Conservation (phyloP, 2,329 filamentous ascomycete genomes). For the Colletotrichum horii region DNA sequence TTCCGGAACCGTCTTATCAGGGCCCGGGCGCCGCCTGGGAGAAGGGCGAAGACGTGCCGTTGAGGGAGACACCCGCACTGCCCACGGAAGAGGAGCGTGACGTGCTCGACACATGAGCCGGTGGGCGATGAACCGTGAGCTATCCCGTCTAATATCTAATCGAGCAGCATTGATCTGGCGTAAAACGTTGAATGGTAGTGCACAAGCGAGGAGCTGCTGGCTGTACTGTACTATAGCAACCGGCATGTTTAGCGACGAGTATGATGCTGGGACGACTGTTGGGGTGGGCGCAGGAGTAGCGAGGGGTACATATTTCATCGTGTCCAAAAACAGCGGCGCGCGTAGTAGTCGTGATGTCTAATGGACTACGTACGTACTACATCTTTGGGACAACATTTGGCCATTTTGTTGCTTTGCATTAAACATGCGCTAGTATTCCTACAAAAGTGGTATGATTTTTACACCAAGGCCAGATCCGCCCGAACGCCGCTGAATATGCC, state of each 20-base stretch:
- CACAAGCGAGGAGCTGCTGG: background rate
- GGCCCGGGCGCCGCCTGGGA: constrained; percentile 58
- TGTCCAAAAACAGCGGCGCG: background rate
- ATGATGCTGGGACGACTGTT: background rate
- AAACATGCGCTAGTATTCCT: constrained; percentile 13
- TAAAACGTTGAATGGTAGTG: background rate
- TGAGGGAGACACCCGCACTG: constrained; percentile 38
- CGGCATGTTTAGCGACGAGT: background rate
- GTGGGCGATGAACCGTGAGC: background rate
- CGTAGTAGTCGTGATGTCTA: background rate
- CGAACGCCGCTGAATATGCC: constrained; percentile 15
- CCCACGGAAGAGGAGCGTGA: constrained; percentile 47
- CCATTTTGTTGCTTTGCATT: background rate
- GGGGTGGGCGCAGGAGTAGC: background rate
- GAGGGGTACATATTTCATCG: background rate
- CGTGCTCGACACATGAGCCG: constrained; percentile 40
- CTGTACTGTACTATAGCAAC: background rate
- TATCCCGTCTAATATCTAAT: constrained; percentile 10
- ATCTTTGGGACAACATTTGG: background rate
- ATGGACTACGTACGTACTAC: background rate
- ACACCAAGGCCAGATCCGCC: constrained; percentile 6
- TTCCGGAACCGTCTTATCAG: constrained; percentile 51
- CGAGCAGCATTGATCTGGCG: background rate
- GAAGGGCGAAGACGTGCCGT: constrained; percentile 49
- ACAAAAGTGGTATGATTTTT: constrained; percentile 19